A percentile compares a stretch with the other conserved stretches of the same genome.
phyloP scores from a whole-genome alignment of 2,329 filamentous ascomycete species.

The Fusarium acutatum region DNA sequence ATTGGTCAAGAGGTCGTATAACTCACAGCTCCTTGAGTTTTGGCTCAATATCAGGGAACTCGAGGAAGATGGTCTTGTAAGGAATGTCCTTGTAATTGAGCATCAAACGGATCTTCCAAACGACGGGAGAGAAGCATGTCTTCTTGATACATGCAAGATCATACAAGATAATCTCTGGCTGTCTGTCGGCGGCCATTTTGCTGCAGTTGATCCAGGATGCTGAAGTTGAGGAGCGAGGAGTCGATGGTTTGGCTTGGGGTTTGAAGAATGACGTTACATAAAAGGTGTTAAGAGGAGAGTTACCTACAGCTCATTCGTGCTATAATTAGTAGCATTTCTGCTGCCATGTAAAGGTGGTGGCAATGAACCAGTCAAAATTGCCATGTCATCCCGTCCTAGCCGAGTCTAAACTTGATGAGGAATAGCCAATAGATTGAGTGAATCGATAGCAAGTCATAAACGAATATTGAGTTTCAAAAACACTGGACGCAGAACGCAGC shows the following conservation, averaged over 20 bases:
- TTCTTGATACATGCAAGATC: constrained; percentile 15
- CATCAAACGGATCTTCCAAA: constrained; percentile 14
- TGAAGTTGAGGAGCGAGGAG: neutral
- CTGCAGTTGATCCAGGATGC: accelerated
- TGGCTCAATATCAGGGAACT: constrained; percentile 10
- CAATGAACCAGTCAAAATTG: neutral
- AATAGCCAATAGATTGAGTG: neutral
- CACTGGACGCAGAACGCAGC: neutral
- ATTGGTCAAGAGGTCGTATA: accelerated
- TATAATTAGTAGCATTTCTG: neutral
- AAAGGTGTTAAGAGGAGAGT: neutral
- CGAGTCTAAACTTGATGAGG: neutral
- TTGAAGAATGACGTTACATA: neutral
- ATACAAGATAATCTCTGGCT: neutral
- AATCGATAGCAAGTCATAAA: neutral
- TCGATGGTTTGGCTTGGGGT: accelerated
- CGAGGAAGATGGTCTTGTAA: constrained; percentile 3
- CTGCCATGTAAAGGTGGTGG: neutral
- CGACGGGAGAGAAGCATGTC: neutral
- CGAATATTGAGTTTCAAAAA: neutral
- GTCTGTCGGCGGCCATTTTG: neutral
- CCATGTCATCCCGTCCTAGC: neutral
- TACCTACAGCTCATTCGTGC: neutral
- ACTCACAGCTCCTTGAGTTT: neutral
- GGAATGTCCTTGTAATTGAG: constrained; percentile 14